Evolutionary conservation across 345 rosid species (phyloP).

Genomic region (Adansonia digitata): DNA sequence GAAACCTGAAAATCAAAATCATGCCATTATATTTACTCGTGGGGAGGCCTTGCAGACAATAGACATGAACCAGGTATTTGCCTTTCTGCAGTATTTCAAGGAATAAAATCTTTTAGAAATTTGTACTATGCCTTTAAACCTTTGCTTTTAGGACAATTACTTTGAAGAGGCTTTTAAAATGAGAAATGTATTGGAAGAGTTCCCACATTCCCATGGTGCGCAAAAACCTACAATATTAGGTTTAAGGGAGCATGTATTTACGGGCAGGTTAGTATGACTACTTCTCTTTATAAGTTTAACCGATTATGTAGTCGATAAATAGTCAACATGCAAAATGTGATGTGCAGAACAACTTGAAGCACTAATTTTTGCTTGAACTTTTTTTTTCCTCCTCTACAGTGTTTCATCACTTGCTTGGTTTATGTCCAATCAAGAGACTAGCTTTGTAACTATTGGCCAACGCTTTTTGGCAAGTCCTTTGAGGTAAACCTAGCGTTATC

Average conservation of each 20-base stretch:
- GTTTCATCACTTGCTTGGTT: constrained; percentile 99
- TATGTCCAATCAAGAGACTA: constrained; percentile 99
- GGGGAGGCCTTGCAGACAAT: constrained; percentile 99
- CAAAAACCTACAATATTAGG: constrained; percentile 87
- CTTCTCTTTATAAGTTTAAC: neutral
- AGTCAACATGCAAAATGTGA: neutral
- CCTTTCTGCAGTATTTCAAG: constrained; percentile 6
- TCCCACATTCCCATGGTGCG: constrained; percentile 33
- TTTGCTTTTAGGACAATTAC: constrained; percentile 74
- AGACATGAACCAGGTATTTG: constrained; percentile 91
- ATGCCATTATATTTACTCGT: constrained; percentile 94
- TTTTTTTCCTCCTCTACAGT: constrained; percentile 36
- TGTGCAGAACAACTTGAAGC: neutral
- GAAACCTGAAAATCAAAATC: constrained; percentile 98
- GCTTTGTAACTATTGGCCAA: constrained; percentile 94
- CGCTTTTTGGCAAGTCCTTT: constrained; percentile 93
- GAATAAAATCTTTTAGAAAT: neutral
- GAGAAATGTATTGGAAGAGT: constrained; percentile 90
- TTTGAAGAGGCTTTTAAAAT: constrained; percentile 98
- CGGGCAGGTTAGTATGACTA: constrained; percentile 70
- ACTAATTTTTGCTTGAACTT: constrained; percentile 12
- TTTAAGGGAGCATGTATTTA: constrained; percentile 93
- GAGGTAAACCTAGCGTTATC: constrained; percentile 44
- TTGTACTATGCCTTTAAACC: neutral
- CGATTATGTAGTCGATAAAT: neutral